Conservation (phyloP, 2,329 filamentous ascomycete species). For the Apiospora marii region DNA sequence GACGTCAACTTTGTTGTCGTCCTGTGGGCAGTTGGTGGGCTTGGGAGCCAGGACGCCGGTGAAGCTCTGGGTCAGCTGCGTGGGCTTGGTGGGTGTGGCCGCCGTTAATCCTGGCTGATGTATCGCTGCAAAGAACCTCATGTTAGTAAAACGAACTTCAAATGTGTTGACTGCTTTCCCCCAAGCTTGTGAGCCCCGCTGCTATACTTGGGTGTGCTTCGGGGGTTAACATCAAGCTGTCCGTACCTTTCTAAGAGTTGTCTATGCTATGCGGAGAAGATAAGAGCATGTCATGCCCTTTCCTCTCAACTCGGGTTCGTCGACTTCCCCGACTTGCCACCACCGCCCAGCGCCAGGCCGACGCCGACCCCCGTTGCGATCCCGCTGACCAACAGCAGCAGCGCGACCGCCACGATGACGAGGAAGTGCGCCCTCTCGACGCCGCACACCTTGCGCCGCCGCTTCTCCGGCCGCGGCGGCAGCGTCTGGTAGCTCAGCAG, state of each 20-base stretch:
- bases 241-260: neutral
- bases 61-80: slow-evolving; percentile 32
- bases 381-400: slow-evolving; percentile 41
- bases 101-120: neutral
- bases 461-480: neutral
- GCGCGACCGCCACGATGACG: slow-evolving; percentile 39
- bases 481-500: slow-evolving; percentile 26
- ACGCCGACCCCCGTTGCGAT: slow-evolving; percentile 44
- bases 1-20: slow-evolving; percentile 35
- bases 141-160: neutral
- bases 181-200: neutral
- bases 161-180: neutral
- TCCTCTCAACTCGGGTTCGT: neutral
- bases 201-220: neutral
- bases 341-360: slow-evolving; percentile 38
- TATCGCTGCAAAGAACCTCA: neutral
- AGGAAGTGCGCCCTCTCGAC: slow-evolving; percentile 40
- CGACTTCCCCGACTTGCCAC: slow-evolving; percentile 7
- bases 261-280: neutral
- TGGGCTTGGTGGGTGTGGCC: slow-evolving; percentile 21
- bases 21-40: slow-evolving; percentile 31
- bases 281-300: neutral
- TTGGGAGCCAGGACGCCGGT: slow-evolving; percentile 28
- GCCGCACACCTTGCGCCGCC: slow-evolving; percentile 38
- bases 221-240: too few relatives aligned